Evolutionary conservation across 805 yeast species (phyloP).

Genomic region (Cyberlindnera euphorbiiphila): DNA sequence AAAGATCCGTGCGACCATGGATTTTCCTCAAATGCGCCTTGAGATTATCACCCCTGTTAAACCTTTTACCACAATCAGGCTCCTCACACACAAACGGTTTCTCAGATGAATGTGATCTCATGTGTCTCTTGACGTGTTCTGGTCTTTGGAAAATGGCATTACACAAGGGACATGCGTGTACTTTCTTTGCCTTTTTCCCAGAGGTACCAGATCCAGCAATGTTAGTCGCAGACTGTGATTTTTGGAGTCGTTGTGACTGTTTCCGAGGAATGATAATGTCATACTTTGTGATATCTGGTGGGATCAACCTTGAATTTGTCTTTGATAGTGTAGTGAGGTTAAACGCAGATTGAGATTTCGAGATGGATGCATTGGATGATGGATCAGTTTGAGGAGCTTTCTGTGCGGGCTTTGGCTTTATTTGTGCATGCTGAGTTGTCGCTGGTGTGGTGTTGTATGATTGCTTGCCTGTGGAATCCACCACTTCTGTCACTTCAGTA

Average conservation of each 20-base stretch:
- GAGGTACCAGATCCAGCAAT: constrained; percentile 24
- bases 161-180: constrained; percentile 64
- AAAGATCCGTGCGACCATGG: constrained; percentile 41
- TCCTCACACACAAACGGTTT: constrained; percentile 68
- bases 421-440: not conserved
- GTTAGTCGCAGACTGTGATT: constrained; percentile 22
- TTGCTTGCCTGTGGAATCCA: too few relatives aligned
- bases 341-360: constrained; percentile 48
- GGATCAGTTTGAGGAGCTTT: not conserved
- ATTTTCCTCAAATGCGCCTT: constrained; percentile 74
- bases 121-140: constrained; percentile 72
- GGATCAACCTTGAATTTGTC: constrained; percentile 10
- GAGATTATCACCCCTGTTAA: constrained; percentile 75
- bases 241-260: constrained; percentile 8
- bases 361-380: constrained; percentile 3
- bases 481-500: constrained; percentile 6
- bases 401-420: not conserved
- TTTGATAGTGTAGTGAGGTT: constrained; percentile 41
- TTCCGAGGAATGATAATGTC: constrained; percentile 27
- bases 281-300: constrained; percentile 25
- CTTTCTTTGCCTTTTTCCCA: constrained; percentile 51
- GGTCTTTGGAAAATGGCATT: constrained; percentile 61
- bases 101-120: constrained; percentile 72
- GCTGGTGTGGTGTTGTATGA: constrained; percentile 2
- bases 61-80: constrained; percentile 62